Conservation (phyloP, 495 filamentous ascomycete genomes). For the Darksidea phi region DNA sequence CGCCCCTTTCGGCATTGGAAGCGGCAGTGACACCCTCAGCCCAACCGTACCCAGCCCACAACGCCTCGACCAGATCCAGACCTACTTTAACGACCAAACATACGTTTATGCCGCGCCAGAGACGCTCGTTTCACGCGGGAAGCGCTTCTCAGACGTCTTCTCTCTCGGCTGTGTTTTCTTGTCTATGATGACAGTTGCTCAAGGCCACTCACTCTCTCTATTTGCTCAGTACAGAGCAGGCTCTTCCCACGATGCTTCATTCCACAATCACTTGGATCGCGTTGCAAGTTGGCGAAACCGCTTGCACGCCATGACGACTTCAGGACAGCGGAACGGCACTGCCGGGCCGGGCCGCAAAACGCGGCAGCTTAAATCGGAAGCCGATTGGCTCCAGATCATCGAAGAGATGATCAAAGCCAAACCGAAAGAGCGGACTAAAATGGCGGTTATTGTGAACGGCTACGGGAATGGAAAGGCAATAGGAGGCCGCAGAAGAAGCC, state of each 20-base stretch:
- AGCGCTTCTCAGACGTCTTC: constrained; percentile 33
- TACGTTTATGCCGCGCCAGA: constrained; percentile 40
- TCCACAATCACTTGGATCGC: constrained; percentile 37
- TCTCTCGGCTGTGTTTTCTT: constrained; percentile 36
- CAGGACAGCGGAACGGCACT: constrained; percentile 20
- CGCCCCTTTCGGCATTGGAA: constrained; percentile 32
- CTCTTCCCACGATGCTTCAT: constrained; percentile 33
- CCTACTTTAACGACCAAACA: constrained; percentile 28
- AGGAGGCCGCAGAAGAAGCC: constrained; percentile 25
- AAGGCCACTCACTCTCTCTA: constrained; percentile 18
- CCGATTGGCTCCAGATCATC: constrained; percentile 23
- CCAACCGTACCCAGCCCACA: constrained; percentile 12
- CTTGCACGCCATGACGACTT: constrained; percentile 18
- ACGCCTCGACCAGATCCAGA: constrained; percentile 22
- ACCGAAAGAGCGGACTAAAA: constrained; percentile 29
- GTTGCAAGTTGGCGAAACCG: constrained; percentile 34
- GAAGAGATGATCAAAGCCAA: constrained; percentile 28
- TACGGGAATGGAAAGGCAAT: constrained; percentile 13
- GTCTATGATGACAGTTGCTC: constrained; percentile 33
- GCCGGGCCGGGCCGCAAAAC: constrained; percentile 18
- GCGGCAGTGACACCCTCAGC: constrained; percentile 10
- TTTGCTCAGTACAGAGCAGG: constrained; percentile 28
- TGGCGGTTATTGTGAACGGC: constrained; percentile 11
- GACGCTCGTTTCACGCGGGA: constrained; percentile 26
- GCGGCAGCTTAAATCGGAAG: constrained; percentile 28